Base-by-base conservation (phyloP, 2,329 filamentous ascomycete genomes). In the Cylindrodendrum hubeiense region DNA sequence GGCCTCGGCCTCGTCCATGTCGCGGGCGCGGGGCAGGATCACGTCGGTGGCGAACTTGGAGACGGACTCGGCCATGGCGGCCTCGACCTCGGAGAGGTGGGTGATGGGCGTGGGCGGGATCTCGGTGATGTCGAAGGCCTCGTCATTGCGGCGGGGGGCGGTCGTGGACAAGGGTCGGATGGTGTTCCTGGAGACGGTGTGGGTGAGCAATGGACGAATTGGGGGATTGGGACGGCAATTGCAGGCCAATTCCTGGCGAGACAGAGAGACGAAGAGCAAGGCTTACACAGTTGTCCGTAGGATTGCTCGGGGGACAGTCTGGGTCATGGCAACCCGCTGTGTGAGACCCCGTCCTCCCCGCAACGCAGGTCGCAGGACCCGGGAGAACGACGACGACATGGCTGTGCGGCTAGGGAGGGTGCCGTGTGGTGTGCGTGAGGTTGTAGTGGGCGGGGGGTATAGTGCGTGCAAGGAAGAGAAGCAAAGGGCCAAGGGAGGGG, bases 1-100 rank as follows among this genome's bases (percentile, higher is more conserved):
- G 63, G 87, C 82, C 85, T 99, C 96, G 30, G 91, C 91, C 86
- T 99, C 96, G 79, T 99, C 96, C 96, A 99, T 99, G 19, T 97
- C 95, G 63, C 96, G 93, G 12, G 93, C 95, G 80, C 94, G 95
- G 59, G 96, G 96, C 55, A 95, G 89, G 71, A 99, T 92, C 30
- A 94, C 88, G 60, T 98, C 94, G 77, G 89, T 90, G 69, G 96
- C 94, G 76, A 98, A 98, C 81, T 96, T 97, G 74, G 90, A 90
- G 5, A 99, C 95, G 1, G 92, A 88, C 62, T 99, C 95, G 68
- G 91, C 89, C 93, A 99, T 97, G 76, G 96, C 89, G 15, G 88
- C 77, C 83, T 99, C 96, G 64, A 93, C 91, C 82, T 99, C 96
- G 73, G 93, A 97, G 69, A 97, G 86, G 81, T 97, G 94, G 46